Percentiles rank a stretch among this genome's conserved stretches.
Conservation (phyloP, 2,329 filamentous ascomycete genomes). For the Xylaria sp. region DNA sequence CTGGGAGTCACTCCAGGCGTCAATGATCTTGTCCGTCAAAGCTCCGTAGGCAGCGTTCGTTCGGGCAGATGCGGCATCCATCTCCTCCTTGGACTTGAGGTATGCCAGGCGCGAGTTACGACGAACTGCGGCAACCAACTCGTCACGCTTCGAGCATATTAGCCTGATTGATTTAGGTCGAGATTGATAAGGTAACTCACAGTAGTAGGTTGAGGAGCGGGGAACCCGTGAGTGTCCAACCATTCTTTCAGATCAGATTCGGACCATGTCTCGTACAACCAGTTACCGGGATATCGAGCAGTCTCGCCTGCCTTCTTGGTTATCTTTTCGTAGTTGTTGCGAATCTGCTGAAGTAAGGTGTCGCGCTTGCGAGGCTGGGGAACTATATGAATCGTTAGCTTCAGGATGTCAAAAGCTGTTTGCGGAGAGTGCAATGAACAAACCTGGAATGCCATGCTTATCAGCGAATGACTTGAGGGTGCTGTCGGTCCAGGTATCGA, state of each 20-base stretch:
- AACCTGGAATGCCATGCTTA: conserved; percentile 78
- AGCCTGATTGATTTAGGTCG: conserved; percentile 14
- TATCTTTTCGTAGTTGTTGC: conserved; percentile 78
- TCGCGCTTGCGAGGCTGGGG: conserved; percentile 89
- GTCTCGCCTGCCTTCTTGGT: conserved; percentile 80
- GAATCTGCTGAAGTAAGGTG: conserved; percentile 75
- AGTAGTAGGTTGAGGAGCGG: conserved; percentile 80
- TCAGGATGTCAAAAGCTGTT: not conserved
- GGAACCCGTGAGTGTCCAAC: conserved; percentile 87
- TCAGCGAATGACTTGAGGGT: conserved; percentile 93
- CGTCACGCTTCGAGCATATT: conserved; percentile 66
- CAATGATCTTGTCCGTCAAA: conserved; percentile 82
- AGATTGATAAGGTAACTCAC: conserved; percentile 38
- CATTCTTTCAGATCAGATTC: conserved; percentile 93
- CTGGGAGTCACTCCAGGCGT: conserved; percentile 86
- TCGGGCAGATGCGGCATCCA: conserved; percentile 65
- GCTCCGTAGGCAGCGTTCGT: conserved; percentile 74
- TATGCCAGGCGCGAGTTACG: conserved; percentile 86
- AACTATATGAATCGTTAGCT: conserved; percentile 49
- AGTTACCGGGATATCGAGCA: conserved; percentile 87
- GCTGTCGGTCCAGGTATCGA: conserved; percentile 94
- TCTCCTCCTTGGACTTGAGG: conserved; percentile 67
- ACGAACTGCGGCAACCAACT: conserved; percentile 85
- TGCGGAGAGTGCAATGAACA: conserved; percentile 16
- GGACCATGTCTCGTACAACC: conserved; percentile 90